Conservation (phyloP, 805 yeast genomes). For the Yarrowia hollandica region DNA sequence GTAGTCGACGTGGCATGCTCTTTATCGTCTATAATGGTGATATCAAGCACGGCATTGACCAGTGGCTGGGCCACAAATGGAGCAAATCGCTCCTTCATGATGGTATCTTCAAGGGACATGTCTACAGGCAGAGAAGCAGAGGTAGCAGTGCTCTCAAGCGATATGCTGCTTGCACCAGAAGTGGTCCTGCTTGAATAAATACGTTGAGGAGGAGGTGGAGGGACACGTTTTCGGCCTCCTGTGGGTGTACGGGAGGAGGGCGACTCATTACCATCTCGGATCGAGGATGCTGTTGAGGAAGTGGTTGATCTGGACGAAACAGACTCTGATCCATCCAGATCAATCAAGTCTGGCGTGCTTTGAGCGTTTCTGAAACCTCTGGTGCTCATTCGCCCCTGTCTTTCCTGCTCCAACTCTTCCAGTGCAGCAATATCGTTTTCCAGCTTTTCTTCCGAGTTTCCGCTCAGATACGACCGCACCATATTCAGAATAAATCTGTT, state of each 20-base stretch:
- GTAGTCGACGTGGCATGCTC: conserved; percentile 36
- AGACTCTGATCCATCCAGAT: background rate
- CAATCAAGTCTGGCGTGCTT: background rate
- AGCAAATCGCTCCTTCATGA: conserved; percentile 62
- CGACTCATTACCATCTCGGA: background rate
- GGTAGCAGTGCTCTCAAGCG: background rate
- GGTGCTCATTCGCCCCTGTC: background rate
- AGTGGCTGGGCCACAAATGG: conserved; percentile 70
- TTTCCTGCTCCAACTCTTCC: background rate
- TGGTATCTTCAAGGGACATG: conserved; percentile 44
- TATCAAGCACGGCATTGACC: conserved; percentile 54
- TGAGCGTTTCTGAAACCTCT: background rate
- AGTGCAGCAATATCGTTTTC: conserved; percentile 7
- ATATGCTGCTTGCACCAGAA: background rate
- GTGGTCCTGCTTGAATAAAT: background rate
- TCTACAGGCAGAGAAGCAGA: background rate
- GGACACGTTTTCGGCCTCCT: background rate
- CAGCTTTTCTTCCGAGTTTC: background rate
- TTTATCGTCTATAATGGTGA: conserved; percentile 52
- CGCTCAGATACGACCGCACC: conserved; percentile 52
- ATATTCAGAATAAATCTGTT: conserved; percentile 67
- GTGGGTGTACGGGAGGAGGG: background rate
- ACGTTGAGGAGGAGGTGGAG: conserved; percentile 1
- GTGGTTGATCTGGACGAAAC: background rate
- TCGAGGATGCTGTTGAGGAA: background rate